These are phyloP conservation scores for Alternaria solani DNA, from an alignment of 2,329 filamentous ascomycete genomes.

Conservation along the genomic window DNA sequence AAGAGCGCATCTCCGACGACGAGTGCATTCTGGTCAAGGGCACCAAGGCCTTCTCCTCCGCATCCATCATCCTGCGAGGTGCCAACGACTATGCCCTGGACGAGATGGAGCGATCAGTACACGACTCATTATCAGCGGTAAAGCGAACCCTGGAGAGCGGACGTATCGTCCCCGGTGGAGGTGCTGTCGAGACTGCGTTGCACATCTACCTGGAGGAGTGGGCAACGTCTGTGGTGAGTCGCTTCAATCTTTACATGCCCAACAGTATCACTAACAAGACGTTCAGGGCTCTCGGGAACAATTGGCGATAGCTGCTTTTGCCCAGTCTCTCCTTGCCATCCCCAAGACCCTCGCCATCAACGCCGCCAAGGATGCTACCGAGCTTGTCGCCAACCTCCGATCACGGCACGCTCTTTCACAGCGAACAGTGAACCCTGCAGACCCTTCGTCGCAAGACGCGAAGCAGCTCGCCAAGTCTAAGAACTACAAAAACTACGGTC, in stretches of 20 bases:
- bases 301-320: constrained; percentile 96
- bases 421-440: constrained; percentile 76
- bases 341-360: constrained; percentile 97
- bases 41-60: constrained; percentile 91
- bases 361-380: constrained; percentile 93
- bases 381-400: constrained; percentile 93
- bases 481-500: constrained; percentile 97
- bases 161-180: constrained; percentile 94
- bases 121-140: constrained; percentile 95
- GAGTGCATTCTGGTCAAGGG: constrained; percentile 98
- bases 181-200: constrained; percentile 96
- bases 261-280: constrained; percentile 10
- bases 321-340: constrained; percentile 90
- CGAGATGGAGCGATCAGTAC: constrained; percentile 98
- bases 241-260: background rate
- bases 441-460: constrained; percentile 72
- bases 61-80: constrained; percentile 94
- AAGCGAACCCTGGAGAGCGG: constrained; percentile 97
- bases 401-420: constrained; percentile 94
- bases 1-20: constrained; percentile 98
- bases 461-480: constrained; percentile 92
- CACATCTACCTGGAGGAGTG: constrained; percentile 99
- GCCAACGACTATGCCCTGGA: constrained; percentile 96
- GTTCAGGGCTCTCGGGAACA: constrained; percentile 85
- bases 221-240: constrained; percentile 85